Base-by-base conservation (phyloP, 2,329 filamentous ascomycete genomes). In the Dothidotthia symphoricarpi region DNA sequence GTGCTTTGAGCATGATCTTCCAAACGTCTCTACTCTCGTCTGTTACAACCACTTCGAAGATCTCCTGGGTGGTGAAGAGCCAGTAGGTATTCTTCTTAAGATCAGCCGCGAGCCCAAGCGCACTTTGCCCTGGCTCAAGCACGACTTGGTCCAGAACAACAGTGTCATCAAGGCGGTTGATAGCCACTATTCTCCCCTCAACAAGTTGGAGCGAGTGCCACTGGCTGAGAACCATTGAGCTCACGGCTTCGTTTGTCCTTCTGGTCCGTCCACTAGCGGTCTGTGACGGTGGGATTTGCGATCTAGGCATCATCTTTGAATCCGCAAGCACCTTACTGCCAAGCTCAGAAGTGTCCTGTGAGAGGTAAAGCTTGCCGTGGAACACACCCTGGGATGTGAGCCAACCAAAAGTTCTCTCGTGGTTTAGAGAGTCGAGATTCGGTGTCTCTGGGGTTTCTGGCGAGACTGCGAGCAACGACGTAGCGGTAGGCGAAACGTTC, bases 71-170 rank as follows among this genome's bases (percentile, higher is more conserved):
- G 0, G 91, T 97, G 60, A 97, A 95, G 2, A 98, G 77, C 93
- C 94, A 98, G 62, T 91, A 96, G 0, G 93, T 98, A 59, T 91
- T 94, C 73, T 96, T 95, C 65, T 93, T 91, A 44, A 86, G 78
- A 66, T 98, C 93, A 7, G 91, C 83, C 34, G 89, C 84, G 13
- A 98, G 77, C 0, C 87, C 89, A n/a, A 98, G 72, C 4, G 84
- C 81, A 55, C 77, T 83, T 55, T 95, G 86, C 0, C 85, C 86
- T 4, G 81, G 77, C 38, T 91, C 85, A 11, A 97, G 74, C 4
- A 98, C 85, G 15, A 83, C 75, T 66, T 97, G 89, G 62, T 96
- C 88, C 53, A 93, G 94, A 2, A 95, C 85, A 31, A 91, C 75
- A 34, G 83, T 81, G 17, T 91, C 88, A 27, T 90, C 93, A 31